phyloP scores from a whole-genome alignment of 2,329 filamentous ascomycete species.

The Aspergillus arachidicola region DNA sequence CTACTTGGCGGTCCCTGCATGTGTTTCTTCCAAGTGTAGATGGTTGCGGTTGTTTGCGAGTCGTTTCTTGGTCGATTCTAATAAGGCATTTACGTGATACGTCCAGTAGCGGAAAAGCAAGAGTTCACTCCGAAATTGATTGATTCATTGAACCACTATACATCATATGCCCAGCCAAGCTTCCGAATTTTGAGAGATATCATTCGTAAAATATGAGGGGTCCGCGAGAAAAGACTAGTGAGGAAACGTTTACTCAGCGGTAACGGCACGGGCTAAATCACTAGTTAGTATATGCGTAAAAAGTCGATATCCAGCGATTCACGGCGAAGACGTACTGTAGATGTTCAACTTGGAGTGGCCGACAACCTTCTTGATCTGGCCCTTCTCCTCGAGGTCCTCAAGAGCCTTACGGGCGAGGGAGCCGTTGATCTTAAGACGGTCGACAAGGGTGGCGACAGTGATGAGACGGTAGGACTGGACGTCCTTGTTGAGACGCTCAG shows the following conservation, averaged over 20 bases:
- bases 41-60: neutral
- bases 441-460: slow-evolving; percentile 97
- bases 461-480: slow-evolving; percentile 99
- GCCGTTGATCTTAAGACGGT: slow-evolving; percentile 99
- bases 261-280: slow-evolving; percentile 44
- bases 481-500: slow-evolving; percentile 99
- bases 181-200: slow-evolving; percentile 40
- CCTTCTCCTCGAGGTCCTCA: slow-evolving; percentile 94
- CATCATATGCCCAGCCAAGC: slow-evolving; percentile 42
- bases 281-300: slow-evolving; percentile 9
- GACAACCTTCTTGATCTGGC: slow-evolving; percentile 96
- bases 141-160: slow-evolving; percentile 33
- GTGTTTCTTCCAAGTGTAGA: neutral
- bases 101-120: slow-evolving; percentile 30
- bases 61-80: neutral
- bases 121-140: slow-evolving; percentile 34
- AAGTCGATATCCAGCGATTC: neutral
- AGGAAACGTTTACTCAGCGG: slow-evolving; percentile 47
- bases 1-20: neutral
- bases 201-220: slow-evolving; percentile 41
- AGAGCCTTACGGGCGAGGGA: slow-evolving; percentile 90
- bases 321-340: slow-evolving; percentile 73
- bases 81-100: slow-evolving; percentile 30
- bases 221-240: slow-evolving; percentile 38
- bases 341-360: slow-evolving; percentile 97